These are phyloP conservation scores for Neurospora africana DNA, from an alignment of 495 filamentous ascomycete species.

Conservation along the genomic window DNA sequence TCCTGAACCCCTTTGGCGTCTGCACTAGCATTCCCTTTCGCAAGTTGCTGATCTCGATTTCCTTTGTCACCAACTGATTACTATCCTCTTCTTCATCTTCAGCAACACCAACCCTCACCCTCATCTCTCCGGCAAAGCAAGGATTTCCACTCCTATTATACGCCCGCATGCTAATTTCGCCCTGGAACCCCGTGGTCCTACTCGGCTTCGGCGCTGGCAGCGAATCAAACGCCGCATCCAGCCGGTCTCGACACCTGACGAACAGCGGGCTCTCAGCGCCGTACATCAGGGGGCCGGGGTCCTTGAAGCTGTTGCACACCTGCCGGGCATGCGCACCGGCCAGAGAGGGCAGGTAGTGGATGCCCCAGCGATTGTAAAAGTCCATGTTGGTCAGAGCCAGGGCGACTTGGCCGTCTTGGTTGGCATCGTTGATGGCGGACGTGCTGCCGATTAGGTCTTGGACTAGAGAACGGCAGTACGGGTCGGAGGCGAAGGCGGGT, in stretches of 20 bases:
- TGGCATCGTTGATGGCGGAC: not conserved
- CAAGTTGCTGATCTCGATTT: slow-evolving; percentile 17
- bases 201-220: slow-evolving; percentile 28
- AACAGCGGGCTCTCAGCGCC: slow-evolving; percentile 28
- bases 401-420: slow-evolving; percentile 25
- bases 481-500: not conserved
- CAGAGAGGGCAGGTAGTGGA: slow-evolving; percentile 35
- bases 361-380: slow-evolving; percentile 31
- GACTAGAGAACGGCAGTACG: slow-evolving; percentile 24
- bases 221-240: slow-evolving; percentile 28
- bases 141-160: slow-evolving; percentile 16
- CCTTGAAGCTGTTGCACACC: slow-evolving; percentile 37
- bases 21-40: slow-evolving; percentile 22
- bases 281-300: slow-evolving; percentile 34
- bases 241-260: slow-evolving; percentile 21
- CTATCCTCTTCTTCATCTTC: slow-evolving; percentile 7
- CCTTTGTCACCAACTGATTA: not conserved
- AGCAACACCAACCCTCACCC: slow-evolving; percentile 22
- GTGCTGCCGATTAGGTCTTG: slow-evolving; percentile 22
- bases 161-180: slow-evolving; percentile 16
- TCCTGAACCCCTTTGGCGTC: slow-evolving; percentile 26
- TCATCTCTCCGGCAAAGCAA: slow-evolving; percentile 29
- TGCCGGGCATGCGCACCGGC: slow-evolving; percentile 33
- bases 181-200: slow-evolving; percentile 1
- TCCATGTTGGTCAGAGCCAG: slow-evolving; percentile 18